Evolutionary conservation across 345 rosid species (phyloP), one percentile per base, ranked within the genome.

Genomic region (Carallia brachiata): DNA sequence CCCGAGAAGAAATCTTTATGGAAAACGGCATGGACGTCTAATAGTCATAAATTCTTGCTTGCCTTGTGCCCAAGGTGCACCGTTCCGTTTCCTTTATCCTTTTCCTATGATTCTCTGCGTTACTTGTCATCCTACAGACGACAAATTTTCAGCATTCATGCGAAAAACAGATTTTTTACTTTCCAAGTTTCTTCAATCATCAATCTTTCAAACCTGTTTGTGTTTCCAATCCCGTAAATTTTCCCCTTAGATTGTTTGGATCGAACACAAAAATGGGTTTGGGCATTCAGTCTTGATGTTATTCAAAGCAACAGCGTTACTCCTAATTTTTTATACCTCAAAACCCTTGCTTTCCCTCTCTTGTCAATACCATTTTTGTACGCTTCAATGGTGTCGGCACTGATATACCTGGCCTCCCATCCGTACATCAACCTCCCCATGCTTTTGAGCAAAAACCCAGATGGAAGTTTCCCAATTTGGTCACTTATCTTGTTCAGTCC

Each of bases 391-490:
- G 81, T 82, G 7, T 79, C 84, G 13, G 50, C 75, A 1, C 76
- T 87, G 2, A 61, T 78, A 32, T 78, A 75, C 10, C 16, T 78
- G 50, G 81, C 81, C 47, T 67, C 80, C 52, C 80, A 66, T 37
- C 80, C 80, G 10, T 67, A 39, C 4, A 62, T 71, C 60, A 63
- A 76, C 15, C 72, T 62, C 19, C 80, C 80, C 10, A 65, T 76
- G 77, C 85, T 89, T 60, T 68, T 89, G 62, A 88, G 89, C 23
- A 89, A 87, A 78, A 80, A 70, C 58, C 73, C 81, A 44, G 90
- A 89, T 79, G 96, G 92, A 70, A 70, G 75, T 32, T 81, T 89
- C 44, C 90, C 92, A 4, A 65, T 86, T 63, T 87, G 89, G 89
- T 83, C 96, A 0, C 6, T 57, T 6, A 30, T 89, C 69, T 68